Evolutionary conservation across 129 eudicot species (phyloP).

Genomic region (Dittrichia graveolens): DNA sequence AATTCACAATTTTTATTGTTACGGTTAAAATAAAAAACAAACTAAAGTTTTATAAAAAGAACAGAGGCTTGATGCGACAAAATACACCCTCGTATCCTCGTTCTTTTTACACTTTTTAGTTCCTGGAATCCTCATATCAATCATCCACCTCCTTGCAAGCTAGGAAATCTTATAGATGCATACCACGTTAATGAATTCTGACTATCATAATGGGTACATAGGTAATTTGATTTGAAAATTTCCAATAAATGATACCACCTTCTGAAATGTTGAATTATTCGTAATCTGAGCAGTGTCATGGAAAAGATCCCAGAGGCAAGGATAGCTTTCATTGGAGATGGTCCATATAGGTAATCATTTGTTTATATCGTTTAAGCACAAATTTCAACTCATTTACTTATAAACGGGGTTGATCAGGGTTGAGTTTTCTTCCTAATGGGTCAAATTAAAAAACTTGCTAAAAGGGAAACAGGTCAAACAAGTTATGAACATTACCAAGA

Average conservation of each 20-base stretch:
- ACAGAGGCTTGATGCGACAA: too few relatives aligned
- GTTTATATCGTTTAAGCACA: neutral
- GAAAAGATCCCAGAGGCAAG: conserved; percentile 88
- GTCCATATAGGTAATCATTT: conserved; percentile 82
- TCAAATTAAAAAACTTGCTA: neutral
- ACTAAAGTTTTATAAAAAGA: neutral
- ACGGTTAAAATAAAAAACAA: neutral
- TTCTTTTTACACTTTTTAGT: neutral
- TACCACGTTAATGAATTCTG: neutral
- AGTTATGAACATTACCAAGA: neutral
- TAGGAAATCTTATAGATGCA: neutral
- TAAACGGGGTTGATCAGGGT: neutral
- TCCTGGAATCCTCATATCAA: neutral
- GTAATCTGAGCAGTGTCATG: conserved; percentile 67
- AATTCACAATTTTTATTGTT: neutral
- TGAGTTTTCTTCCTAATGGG: neutral
- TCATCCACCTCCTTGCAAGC: neutral
- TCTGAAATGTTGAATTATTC: neutral
- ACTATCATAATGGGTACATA: neutral
- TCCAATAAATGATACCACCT: neutral
- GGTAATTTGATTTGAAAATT: neutral
- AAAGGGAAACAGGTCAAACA: neutral
- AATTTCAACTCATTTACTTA: neutral
- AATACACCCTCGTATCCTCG: neutral
- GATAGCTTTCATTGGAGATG: conserved; percentile 95